Conservation (phyloP, 2,329 filamentous ascomycete species). For the Volutella citrinella region DNA sequence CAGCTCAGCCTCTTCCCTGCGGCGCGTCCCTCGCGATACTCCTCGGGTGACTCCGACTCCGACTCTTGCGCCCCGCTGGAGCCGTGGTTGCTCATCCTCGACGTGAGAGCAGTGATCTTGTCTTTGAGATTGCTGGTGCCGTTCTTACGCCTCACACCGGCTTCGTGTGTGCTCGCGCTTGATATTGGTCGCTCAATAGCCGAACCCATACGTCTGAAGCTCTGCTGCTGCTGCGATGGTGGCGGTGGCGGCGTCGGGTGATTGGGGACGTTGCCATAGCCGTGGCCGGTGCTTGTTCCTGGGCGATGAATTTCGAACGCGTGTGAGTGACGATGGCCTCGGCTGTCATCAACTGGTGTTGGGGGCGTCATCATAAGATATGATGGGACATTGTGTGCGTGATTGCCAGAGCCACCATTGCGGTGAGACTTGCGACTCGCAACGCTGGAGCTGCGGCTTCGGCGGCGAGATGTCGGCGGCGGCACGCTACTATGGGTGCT, state of each 20-base stretch:
- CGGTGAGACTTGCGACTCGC: slow-evolving; percentile 44
- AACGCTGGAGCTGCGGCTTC: slow-evolving; percentile 53
- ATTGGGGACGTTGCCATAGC: too few relatives aligned
- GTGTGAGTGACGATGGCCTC: too few relatives aligned
- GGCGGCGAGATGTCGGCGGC: slow-evolving; percentile 40
- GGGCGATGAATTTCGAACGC: too few relatives aligned
- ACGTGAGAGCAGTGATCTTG: slow-evolving; percentile 33
- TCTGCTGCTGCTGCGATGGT: slow-evolving; percentile 15
- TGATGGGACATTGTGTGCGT: slow-evolving; percentile 32
- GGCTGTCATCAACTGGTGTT: slow-evolving; percentile 34
- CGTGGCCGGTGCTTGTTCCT: too few relatives aligned
- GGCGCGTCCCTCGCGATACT: too few relatives aligned
- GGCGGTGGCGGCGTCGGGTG: too few relatives aligned
- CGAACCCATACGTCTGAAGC: slow-evolving; percentile 21
- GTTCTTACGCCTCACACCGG: slow-evolving; percentile 25
- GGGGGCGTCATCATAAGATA: slow-evolving; percentile 48
- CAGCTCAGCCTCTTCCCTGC: too few relatives aligned
- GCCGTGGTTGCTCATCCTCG: slow-evolving; percentile 19
- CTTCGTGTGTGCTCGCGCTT: slow-evolving; percentile 28
- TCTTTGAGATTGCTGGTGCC: slow-evolving; percentile 32
- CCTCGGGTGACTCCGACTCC: too few relatives aligned
- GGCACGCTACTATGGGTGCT: slow-evolving; percentile 48
- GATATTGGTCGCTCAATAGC: slow-evolving; percentile 29
- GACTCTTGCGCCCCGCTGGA: too few relatives aligned
- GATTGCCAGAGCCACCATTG: slow-evolving; percentile 28